Percentiles rank a stretch among this genome's conserved stretches.
phyloP scores from a whole-genome alignment of 371 early-diverging fungal genomes.

The Rhizopus sp. region DNA sequence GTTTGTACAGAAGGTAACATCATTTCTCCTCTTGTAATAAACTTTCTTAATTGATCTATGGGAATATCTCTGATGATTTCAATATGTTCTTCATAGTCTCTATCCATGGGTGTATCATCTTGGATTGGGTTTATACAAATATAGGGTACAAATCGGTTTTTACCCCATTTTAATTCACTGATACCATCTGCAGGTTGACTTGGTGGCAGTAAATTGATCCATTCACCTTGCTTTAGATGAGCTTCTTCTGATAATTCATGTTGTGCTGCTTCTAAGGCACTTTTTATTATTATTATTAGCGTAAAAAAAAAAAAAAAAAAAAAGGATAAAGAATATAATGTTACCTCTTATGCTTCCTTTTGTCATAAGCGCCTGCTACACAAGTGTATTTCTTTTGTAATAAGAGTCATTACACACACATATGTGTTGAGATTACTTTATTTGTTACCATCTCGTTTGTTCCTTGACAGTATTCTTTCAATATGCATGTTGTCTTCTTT shows the following conservation, averaged over 20 bases:
- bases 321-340: background rate
- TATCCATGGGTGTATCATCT: slow-evolving; percentile 47
- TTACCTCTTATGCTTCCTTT: slow-evolving; percentile 54
- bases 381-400: slow-evolving; percentile 56
- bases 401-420: background rate
- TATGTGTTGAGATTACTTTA: background rate
- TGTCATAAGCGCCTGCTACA: slow-evolving; percentile 61
- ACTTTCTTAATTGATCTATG: slow-evolving; percentile 36
- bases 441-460: slow-evolving; percentile 57
- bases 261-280: slow-evolving; percentile 54
- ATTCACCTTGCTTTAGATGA: slow-evolving; percentile 51
- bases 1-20: slow-evolving; percentile 59
- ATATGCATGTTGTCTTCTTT: slow-evolving; percentile 59
- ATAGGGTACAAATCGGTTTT: slow-evolving; percentile 64
- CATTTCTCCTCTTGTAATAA: slow-evolving; percentile 48
- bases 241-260: slow-evolving; percentile 71
- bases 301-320: background rate
- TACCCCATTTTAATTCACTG: slow-evolving; percentile 66
- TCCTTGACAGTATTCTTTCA: slow-evolving; percentile 68
- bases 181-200: slow-evolving; percentile 52
- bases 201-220: slow-evolving; percentile 53
- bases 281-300: slow-evolving; percentile 1
- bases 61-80: slow-evolving; percentile 40
- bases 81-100: slow-evolving; percentile 64
- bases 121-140: slow-evolving; percentile 56